Conservation (phyloP, 306 rosid species). For the Dicorynia guianensis region DNA sequence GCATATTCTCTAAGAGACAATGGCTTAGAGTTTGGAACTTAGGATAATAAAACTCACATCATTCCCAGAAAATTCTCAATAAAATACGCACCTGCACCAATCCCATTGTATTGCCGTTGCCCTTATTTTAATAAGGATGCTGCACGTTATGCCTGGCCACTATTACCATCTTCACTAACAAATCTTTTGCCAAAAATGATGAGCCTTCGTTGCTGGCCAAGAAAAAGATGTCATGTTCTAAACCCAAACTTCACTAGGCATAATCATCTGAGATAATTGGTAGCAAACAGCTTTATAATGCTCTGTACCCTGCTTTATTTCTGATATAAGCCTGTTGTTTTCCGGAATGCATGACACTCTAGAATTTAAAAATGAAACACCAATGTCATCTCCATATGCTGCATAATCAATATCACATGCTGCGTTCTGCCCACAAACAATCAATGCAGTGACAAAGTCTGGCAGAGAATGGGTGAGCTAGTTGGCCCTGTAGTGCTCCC, state of each 20-base stretch:
- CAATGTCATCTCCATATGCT: constrained; percentile 15
- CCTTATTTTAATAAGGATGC: constrained; percentile 33
- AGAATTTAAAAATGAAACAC: constrained; percentile 11
- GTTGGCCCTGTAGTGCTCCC: constrained; percentile 17
- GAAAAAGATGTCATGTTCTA: constrained; percentile 17
- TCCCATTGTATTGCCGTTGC: neutral
- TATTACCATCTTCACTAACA: neutral
- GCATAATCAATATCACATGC: constrained; percentile 27
- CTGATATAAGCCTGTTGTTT: neutral
- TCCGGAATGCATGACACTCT: constrained; percentile 10
- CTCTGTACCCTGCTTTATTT: constrained; percentile 3
- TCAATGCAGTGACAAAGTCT: constrained; percentile 27
- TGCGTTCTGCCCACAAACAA: neutral
- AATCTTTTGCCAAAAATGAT: neutral
- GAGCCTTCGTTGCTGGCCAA: neutral
- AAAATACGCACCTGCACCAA: constrained; percentile 24
- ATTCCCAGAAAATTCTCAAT: constrained; percentile 28
- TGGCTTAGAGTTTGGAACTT: constrained; percentile 25
- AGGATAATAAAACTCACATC: constrained; percentile 24
- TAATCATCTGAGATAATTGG: neutral
- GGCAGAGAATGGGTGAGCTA: constrained; percentile 8
- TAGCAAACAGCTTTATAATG: constrained; percentile 10
- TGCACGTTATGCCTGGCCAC: constrained; percentile 40
- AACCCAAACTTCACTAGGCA: constrained; percentile 1
- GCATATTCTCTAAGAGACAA: constrained; percentile 28